phyloP scores from a whole-genome alignment of 2,329 filamentous ascomycete genomes.

The Sordariomycetes sp. region DNA sequence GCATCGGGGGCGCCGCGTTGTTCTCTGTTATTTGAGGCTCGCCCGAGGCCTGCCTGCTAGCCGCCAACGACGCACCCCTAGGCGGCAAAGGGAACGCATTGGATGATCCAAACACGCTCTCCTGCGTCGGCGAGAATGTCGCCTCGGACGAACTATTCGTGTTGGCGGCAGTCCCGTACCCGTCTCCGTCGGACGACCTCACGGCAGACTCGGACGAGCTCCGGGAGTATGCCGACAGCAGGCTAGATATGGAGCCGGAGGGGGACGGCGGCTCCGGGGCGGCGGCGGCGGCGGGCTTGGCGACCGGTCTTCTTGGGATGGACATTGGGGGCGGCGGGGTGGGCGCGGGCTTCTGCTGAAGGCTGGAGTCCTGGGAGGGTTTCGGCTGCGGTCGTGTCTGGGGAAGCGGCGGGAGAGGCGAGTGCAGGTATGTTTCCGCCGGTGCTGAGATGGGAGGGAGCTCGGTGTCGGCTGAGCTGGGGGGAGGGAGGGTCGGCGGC shows the following conservation, averaged over 20 bases:
- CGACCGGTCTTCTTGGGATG: slow-evolving; percentile 23
- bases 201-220: slow-evolving; percentile 29
- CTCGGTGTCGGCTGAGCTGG: neutral
- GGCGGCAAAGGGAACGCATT: neutral
- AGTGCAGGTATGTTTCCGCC: slow-evolving; percentile 8
- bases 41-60: slow-evolving; percentile 4
- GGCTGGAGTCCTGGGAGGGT: slow-evolving; percentile 5
- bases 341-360: slow-evolving; percentile 6
- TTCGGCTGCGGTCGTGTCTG: slow-evolving; percentile 2
- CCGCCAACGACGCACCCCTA: neutral
- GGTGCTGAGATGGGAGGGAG: slow-evolving; percentile 2
- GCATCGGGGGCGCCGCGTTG: neutral
- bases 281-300: slow-evolving; percentile 8
- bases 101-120: neutral
- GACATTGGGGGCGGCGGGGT: slow-evolving; percentile 14
- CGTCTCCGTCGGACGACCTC: slow-evolving; percentile 24
- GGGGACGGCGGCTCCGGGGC: slow-evolving; percentile 20
- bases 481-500: neutral
- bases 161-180: slow-evolving; percentile 8
- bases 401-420: slow-evolving; percentile 11
- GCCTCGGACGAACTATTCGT: slow-evolving; percentile 6
- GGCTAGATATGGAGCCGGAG: slow-evolving; percentile 36
- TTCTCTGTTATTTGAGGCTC: neutral
- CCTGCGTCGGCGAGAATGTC: slow-evolving; percentile 7
- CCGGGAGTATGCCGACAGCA: slow-evolving; percentile 40